These are phyloP conservation scores for Dothideomycetes sp. DNA, from an alignment of 2,329 filamentous ascomycete species.

Conservation along the genomic window DNA sequence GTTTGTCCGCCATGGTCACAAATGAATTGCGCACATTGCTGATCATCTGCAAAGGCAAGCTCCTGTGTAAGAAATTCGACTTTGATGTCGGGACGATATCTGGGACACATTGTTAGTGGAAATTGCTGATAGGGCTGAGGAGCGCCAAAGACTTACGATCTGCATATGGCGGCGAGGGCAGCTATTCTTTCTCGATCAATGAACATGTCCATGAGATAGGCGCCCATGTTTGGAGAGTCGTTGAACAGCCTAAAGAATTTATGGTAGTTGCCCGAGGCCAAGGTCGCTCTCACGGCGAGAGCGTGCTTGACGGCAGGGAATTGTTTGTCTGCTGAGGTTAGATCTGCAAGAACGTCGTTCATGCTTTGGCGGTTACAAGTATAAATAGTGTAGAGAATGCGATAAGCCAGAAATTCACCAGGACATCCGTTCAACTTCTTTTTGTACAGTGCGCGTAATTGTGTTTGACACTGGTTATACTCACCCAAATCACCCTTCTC, in stretches of 20 bases:
- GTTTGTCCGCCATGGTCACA: slow-evolving; percentile 68
- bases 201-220: slow-evolving; percentile 99
- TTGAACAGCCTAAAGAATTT: slow-evolving; percentile 95
- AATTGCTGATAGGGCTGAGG: not conserved
- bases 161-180: slow-evolving; percentile 86
- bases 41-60: slow-evolving; percentile 81
- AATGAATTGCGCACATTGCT: slow-evolving; percentile 71
- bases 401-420: slow-evolving; percentile 97
- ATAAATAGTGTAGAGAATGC: slow-evolving; percentile 98
- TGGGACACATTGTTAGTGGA: slow-evolving; percentile 40
- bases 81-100: slow-evolving; percentile 85
- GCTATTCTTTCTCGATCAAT: slow-evolving; percentile 84
- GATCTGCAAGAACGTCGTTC: slow-evolving; percentile 96
- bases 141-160: slow-evolving; percentile 74
- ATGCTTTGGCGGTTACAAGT: slow-evolving; percentile 96
- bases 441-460: slow-evolving; percentile 83
- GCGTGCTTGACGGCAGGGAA: slow-evolving; percentile 81
- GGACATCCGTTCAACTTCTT: slow-evolving; percentile 80
- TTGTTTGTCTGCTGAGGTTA: slow-evolving; percentile 94
- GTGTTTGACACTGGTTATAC: slow-evolving; percentile 99
- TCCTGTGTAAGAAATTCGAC: slow-evolving; percentile 91
- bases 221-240: slow-evolving; percentile 91
- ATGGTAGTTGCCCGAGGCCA: slow-evolving; percentile 93
- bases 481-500: slow-evolving; percentile 99
- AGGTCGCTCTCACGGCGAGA: slow-evolving; percentile 76